Evolutionary conservation across 2,329 filamentous ascomycete genomes (phyloP), one percentile per base, ranked within the genome.

Genomic region (Thyridium curvatum): DNA sequence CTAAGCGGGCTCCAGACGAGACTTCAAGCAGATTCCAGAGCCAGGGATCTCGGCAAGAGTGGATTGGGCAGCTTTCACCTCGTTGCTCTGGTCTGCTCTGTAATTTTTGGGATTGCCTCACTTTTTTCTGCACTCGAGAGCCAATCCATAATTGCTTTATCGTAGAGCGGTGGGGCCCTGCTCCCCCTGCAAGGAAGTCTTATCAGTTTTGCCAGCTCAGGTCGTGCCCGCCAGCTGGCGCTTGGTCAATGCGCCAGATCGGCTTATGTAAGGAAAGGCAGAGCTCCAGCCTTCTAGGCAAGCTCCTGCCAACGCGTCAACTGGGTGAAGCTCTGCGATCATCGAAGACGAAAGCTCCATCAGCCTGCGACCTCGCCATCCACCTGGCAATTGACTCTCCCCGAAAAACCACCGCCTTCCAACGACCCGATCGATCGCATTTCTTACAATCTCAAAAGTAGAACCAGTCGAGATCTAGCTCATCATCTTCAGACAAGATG

Each of bases 401-500:
- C 18, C 30, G 17, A 8, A 28, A 15, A 18, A 18, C 34, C 29
- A 15, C 32, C 32, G 13, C 32, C 32, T 6, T 26, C 10, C 21
- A 26, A 26, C 21, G 21, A 26, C 10, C 21, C 21, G 6, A 26
- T 10, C 6, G 21, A 26, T 26, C 10, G 21, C 21, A n/a, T n/a
- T n/a, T n/a, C n/a, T n/a, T n/a, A 26, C 21, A 26, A 10, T 6
- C 6, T 6, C 21, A 10, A 6, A 6, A 26, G 21, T 10, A 37
- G 9, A 37, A 17, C 21, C 21, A 33, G 18, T 21, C 32, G 32
- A 32, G 10, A 17, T 16, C 15, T 30, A 30, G 16, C 41, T 32
- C 34, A 18, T 13, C 18, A 36, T 3, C 16, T 26, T 28, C 47
- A 52, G 48, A 54, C 68, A 70, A 56, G 55, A 76, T 76, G 72